Evolutionary conservation across 192 early-diverging fungal species (phyloP).

Genomic region (Phycomyces blakesleeanus): DNA sequence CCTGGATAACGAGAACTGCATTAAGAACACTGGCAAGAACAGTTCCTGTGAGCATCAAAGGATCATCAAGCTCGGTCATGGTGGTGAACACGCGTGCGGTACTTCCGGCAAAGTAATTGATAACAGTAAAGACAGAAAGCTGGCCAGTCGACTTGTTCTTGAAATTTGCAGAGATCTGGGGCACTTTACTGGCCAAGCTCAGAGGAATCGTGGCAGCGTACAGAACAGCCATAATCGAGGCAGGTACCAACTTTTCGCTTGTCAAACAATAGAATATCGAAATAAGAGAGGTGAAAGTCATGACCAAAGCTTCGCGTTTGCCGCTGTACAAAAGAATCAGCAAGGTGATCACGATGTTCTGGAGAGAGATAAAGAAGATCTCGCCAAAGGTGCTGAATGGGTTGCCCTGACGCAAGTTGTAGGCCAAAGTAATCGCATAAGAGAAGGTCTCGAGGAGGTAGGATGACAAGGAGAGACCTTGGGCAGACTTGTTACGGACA

Average conservation of each 20-base stretch:
- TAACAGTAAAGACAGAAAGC: constrained; percentile 84
- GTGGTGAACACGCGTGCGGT: constrained; percentile 91
- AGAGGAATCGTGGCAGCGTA: constrained; percentile 78
- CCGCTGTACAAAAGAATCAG: constrained; percentile 61
- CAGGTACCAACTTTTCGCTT: constrained; percentile 39
- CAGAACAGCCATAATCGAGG: constrained; percentile 54
- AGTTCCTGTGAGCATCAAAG: constrained; percentile 66
- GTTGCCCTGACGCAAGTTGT: constrained; percentile 79
- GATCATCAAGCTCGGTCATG: constrained; percentile 84
- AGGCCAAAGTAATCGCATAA: constrained; percentile 75
- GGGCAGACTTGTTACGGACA: constrained; percentile 58
- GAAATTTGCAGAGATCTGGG: constrained; percentile 87
- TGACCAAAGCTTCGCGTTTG: constrained; percentile 45
- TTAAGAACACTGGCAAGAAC: constrained; percentile 74
- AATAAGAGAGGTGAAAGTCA: constrained; percentile 30
- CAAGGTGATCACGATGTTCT: constrained; percentile 76
- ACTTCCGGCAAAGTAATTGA: constrained; percentile 84
- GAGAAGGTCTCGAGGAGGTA: constrained; percentile 83
- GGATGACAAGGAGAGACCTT: constrained; percentile 77
- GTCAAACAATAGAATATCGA: constrained; percentile 53
- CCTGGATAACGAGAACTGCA: constrained; percentile 70
- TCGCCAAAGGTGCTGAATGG: constrained; percentile 90
- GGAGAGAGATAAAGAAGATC: constrained; percentile 75
- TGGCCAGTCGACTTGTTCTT: constrained; percentile 84
- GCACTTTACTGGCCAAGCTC: constrained; percentile 76